These are phyloP conservation scores for Apiospora saccharicola DNA, from an alignment of 2,329 filamentous ascomycete genomes.

Conservation along the genomic window DNA sequence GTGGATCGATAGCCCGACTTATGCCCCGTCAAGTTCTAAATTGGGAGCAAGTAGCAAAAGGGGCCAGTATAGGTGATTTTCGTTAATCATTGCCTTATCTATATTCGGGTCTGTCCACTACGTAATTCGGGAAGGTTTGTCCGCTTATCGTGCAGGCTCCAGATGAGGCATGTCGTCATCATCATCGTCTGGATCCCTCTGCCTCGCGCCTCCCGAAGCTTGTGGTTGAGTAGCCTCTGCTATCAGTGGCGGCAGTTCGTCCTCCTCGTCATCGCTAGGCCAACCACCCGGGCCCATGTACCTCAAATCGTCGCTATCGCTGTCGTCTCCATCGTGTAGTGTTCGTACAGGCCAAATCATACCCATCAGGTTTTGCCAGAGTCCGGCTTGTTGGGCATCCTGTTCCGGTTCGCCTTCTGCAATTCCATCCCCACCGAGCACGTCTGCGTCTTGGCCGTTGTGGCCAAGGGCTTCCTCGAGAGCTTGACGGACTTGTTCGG, in stretches of 20 bases:
- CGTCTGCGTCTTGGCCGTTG: conserved; percentile 27
- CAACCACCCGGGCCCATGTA: conserved; percentile 30
- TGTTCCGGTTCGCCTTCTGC: conserved; percentile 4
- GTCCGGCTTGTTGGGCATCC: conserved; percentile 11
- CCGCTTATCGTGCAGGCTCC: neutral
- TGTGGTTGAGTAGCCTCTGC: neutral
- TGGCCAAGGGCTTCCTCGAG: conserved; percentile 34
- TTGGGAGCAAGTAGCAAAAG: neutral
- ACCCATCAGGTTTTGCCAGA: conserved; percentile 27
- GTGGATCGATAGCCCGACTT: conserved; percentile 6
- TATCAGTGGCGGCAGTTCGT: conserved; percentile 16
- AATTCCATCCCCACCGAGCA: conserved; percentile 27
- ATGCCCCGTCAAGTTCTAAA: conserved; percentile 6
- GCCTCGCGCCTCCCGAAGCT: neutral
- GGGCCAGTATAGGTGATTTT: neutral
- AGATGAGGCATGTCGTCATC: conserved; percentile 34
- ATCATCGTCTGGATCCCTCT: neutral
- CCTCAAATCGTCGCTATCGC: conserved; percentile 8
- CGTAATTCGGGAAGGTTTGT: no score
- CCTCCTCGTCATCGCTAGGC: conserved; percentile 28
- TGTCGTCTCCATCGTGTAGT: neutral
- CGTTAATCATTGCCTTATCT: neutral
- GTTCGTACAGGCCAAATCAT: conserved; percentile 26
- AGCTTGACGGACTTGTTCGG: conserved; percentile 31
- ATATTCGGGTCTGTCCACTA: neutral